Evolutionary conservation across 257 asterid species (phyloP).

Genomic region (Mentha longifolia): DNA sequence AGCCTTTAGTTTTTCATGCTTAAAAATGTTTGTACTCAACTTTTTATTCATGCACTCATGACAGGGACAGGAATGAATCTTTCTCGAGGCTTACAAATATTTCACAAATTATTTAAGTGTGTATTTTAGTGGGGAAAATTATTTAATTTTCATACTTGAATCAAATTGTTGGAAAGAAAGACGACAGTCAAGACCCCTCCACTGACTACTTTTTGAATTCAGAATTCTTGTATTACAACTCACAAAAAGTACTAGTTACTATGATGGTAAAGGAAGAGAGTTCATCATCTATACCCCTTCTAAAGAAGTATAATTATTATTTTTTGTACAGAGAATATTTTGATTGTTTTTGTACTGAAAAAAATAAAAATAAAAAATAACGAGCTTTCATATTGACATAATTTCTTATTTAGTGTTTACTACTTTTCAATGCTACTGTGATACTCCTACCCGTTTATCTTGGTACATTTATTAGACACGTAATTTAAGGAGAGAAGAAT

Average conservation of each 20-base stretch:
- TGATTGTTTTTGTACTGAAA: too few relatives aligned
- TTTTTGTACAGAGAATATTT: too few relatives aligned
- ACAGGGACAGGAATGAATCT: constrained; percentile 48
- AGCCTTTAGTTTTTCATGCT: constrained; percentile 37
- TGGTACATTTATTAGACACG: too few relatives aligned
- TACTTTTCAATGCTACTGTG: too few relatives aligned
- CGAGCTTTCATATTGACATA: too few relatives aligned
- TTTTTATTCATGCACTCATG: constrained; percentile 44
- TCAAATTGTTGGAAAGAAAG: constrained; percentile 30
- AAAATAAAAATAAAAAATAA: too few relatives aligned
- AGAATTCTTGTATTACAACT: constrained; percentile 26
- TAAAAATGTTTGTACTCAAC: constrained; percentile 40
- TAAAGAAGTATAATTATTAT: too few relatives aligned
- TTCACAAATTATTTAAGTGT: constrained; percentile 28
- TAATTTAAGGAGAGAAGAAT: too few relatives aligned
- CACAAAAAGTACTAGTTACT: constrained; percentile 20
- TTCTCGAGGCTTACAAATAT: constrained; percentile 58
- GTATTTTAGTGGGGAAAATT: background rate
- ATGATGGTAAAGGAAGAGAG: constrained; percentile 26
- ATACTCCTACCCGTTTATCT: too few relatives aligned
- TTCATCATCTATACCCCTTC: constrained; percentile 11
- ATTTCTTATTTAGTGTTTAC: too few relatives aligned
- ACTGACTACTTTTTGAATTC: constrained; percentile 29
- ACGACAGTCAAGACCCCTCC: constrained; percentile 35
- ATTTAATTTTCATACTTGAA: constrained; percentile 3